Conservation (phyloP, 2,329 filamentous ascomycete genomes). For the Fusarium phyllophilum region DNA sequence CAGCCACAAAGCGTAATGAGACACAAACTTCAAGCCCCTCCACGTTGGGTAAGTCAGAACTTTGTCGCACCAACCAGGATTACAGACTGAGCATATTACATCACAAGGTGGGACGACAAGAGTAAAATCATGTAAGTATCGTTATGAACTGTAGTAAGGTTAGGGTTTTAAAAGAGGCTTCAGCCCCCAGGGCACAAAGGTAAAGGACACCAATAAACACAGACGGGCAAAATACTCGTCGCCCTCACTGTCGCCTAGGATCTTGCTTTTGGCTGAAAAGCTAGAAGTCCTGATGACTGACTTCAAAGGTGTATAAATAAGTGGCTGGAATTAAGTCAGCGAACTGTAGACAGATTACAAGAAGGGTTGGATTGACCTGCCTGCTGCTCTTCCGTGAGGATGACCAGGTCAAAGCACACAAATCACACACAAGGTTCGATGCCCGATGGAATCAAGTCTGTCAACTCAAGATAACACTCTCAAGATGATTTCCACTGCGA, state of each 20-base stretch:
- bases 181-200: background rate
- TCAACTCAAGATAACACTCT: background rate
- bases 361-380: background rate
- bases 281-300: background rate
- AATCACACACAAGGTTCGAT: background rate
- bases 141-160: background rate
- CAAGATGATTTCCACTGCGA: background rate
- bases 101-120: background rate
- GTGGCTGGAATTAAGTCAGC: background rate
- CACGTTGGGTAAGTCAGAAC: background rate
- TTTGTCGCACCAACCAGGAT: background rate
- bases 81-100: background rate
- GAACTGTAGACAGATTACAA: background rate
- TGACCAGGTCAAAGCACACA: background rate
- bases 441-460: background rate
- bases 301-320: background rate
- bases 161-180: background rate
- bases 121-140: background rate
- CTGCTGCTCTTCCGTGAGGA: background rate
- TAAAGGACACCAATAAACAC: background rate
- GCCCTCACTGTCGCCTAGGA: background rate
- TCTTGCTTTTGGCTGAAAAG: background rate
- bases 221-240: background rate
- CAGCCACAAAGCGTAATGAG: background rate
- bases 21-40: background rate